A percentile compares a stretch with the other conserved stretches of the same genome.
phyloP scores from a whole-genome alignment of 2,329 filamentous ascomycete genomes.

The Cercospora janseana region DNA sequence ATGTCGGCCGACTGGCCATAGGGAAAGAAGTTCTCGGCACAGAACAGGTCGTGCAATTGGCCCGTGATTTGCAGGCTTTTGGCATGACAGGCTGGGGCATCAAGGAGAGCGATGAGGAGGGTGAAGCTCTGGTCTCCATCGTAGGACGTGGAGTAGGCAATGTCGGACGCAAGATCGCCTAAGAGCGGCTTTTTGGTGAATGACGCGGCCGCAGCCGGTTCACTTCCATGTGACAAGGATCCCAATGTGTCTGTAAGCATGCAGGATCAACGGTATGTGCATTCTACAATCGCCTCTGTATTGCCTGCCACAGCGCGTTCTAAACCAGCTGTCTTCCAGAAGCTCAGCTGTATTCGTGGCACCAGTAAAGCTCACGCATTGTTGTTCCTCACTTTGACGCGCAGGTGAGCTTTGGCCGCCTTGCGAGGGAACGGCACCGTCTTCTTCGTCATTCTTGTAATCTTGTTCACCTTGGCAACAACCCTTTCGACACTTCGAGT shows the following conservation, averaged over 20 bases:
- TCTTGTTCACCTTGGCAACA: conserved; percentile 2
- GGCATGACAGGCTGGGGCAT: conserved; percentile 89
- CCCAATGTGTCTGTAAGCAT: too few relatives aligned
- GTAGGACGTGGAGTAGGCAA: conserved; percentile 94
- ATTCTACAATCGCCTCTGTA: too few relatives aligned
- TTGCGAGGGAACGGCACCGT: not conserved
- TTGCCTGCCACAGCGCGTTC: too few relatives aligned
- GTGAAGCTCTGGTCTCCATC: conserved; percentile 80
- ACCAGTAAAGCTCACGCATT: not conserved
- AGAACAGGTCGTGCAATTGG: conserved; percentile 75
- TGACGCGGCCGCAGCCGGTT: not conserved
- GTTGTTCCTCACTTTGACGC: conserved; percentile 4
- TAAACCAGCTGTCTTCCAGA: too few relatives aligned
- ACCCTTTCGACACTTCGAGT: not conserved
- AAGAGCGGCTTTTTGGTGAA: conserved; percentile 18
- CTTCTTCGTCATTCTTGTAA: too few relatives aligned
- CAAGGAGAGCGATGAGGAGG: conserved; percentile 62
- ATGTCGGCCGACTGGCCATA: conserved; percentile 82
- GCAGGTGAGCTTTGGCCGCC: conserved; percentile 9
- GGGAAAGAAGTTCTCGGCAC: conserved; percentile 78
- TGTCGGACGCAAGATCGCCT: conserved; percentile 82
- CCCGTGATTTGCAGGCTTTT: conserved; percentile 82
- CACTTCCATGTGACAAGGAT: conserved; percentile 7
- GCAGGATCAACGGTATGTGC: too few relatives aligned
- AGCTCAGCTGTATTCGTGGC: too few relatives aligned